These are phyloP conservation scores for Fraxinus nigra DNA, from an alignment of 305 asterid genomes.

Conservation along the genomic window DNA sequence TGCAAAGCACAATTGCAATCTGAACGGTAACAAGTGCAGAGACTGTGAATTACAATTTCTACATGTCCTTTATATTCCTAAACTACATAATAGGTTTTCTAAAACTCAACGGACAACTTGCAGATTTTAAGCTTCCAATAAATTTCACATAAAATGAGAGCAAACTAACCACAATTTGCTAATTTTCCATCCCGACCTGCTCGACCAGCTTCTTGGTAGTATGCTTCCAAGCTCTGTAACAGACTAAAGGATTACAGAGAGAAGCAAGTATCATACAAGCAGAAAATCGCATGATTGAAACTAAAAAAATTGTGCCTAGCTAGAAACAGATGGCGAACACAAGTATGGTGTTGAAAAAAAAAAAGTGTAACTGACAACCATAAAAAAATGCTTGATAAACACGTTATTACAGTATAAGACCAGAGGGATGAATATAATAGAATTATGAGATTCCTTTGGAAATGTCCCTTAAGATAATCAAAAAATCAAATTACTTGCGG, in stretches of 20 bases:
- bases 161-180: constrained; percentile 67
- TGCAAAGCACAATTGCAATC: not conserved
- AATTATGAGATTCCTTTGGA: not conserved
- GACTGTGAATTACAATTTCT: not conserved
- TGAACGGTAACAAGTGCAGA: not conserved
- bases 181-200: constrained; percentile 81
- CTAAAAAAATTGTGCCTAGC: constrained; percentile 4
- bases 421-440: not conserved
- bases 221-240: constrained; percentile 75
- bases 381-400: constrained; percentile 12
- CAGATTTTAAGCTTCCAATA: not conserved
- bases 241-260: constrained; percentile 9
- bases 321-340: not conserved
- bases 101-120: not conserved
- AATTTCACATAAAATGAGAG: constrained; percentile 8
- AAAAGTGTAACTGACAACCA: not conserved
- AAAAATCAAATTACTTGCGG: constrained; percentile 1
- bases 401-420: constrained; percentile 9
- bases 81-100: not conserved
- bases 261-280: not conserved
- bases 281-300: not conserved
- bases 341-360: not conserved
- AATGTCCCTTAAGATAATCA: not conserved
- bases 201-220: constrained; percentile 88
- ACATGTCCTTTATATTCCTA: not conserved